These are phyloP conservation scores for Fusarium sp. DNA, from an alignment of 2,329 filamentous ascomycete species.

Conservation along the genomic window DNA sequence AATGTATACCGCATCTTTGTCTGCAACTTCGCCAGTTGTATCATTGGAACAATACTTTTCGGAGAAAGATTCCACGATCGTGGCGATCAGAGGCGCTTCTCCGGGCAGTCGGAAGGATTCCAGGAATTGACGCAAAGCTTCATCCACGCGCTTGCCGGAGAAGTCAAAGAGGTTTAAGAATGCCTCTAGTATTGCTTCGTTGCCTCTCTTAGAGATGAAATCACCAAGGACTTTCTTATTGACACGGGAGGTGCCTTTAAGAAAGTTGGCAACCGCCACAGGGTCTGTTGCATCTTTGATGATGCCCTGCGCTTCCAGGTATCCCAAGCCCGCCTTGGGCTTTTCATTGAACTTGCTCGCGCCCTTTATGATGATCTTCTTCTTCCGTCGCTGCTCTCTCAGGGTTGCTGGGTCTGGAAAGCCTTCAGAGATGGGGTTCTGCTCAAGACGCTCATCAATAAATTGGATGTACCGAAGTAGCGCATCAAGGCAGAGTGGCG, in stretches of 20 bases:
- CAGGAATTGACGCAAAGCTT: constrained; percentile 87
- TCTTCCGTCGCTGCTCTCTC: constrained; percentile 78
- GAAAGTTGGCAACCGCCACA: constrained; percentile 82
- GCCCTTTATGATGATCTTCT: constrained; percentile 89
- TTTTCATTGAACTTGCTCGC: constrained; percentile 94
- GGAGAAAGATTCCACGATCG: constrained; percentile 88
- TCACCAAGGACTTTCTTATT: constrained; percentile 94
- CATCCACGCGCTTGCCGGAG: constrained; percentile 84
- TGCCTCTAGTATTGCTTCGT: constrained; percentile 84
- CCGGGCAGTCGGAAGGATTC: constrained; percentile 94
- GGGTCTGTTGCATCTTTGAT: constrained; percentile 82
- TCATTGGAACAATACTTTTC: constrained; percentile 82
- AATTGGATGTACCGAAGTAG: constrained; percentile 92
- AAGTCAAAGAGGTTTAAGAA: constrained; percentile 94
- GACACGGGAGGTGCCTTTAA: constrained; percentile 86
- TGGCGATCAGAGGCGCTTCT: constrained; percentile 91
- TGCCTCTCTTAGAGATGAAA: constrained; percentile 90
- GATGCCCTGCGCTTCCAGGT: constrained; percentile 85
- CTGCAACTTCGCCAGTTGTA: constrained; percentile 78
- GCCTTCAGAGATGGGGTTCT: constrained; percentile 71
- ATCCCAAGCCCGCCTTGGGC: constrained; percentile 88
- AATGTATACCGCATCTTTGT: constrained; percentile 89
- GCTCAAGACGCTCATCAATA: constrained; percentile 85
- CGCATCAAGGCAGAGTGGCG: constrained; percentile 92
- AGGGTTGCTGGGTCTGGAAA: constrained; percentile 74